Base-by-base conservation (phyloP, 2,329 filamentous ascomycete species). In the Diaporthe eres region DNA sequence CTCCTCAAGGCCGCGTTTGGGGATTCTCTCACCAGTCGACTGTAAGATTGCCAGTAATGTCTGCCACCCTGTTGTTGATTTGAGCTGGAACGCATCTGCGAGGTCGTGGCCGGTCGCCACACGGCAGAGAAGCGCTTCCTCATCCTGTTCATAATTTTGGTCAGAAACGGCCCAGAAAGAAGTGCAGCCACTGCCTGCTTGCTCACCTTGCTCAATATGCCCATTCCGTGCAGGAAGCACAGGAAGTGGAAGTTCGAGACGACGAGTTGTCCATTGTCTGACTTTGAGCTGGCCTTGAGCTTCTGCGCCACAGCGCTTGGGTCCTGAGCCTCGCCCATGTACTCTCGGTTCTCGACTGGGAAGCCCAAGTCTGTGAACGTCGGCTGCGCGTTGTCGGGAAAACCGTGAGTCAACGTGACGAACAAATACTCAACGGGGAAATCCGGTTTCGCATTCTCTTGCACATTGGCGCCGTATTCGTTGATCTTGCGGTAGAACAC, bases 361-460 rank as follows among this genome's bases (percentile, higher is more conserved):
- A 98, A 99, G 57, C 88, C 91, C 77, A 89, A 88, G 65, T 92
- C 89, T 39, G 87, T 93, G 84, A 98, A 98, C 42, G 93, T 85
- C 17, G 96, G 95, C 74, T 92, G 93, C 5, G 95, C 90, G 60
- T 92, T 89, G 71, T 93, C 94, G 3, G 97, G 97, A 86, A 99
- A 98, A 76, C 97, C 97, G 82, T 99, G 96, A 0, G 97, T 99
- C 78, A 99, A 90, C 12, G 97, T 98, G 77, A 98, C 95, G 74
- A 98, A 92, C 47, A 99, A 90, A 83, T 98, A 99, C 83, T 99
- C 97, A 67, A 98, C 96, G 0, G 97, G 97, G 83, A 99, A 99
- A 61, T 94, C 92, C 0, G 97, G 97, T 83, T 98, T 98, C 34
- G 97, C 97, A 80, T 98, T 98, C 84, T 98, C 95, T 83, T 98